phyloP scores from a whole-genome alignment of 169 alveolate genomes.

The Plasmodium gaboni region DNA sequence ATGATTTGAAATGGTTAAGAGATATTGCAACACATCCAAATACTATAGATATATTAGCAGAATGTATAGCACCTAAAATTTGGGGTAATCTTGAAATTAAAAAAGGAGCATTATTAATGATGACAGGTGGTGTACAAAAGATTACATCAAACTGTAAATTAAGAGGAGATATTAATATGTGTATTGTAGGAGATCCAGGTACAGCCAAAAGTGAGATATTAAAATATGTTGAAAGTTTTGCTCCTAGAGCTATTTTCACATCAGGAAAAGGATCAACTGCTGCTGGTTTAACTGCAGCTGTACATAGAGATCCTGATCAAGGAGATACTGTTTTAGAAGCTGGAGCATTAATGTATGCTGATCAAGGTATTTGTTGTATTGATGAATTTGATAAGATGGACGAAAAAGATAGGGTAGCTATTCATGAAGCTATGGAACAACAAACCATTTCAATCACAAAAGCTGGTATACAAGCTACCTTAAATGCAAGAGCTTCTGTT shows the following conservation, averaged over 20 bases:
- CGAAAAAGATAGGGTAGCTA: constrained; percentile 97
- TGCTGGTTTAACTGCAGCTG: constrained; percentile 98
- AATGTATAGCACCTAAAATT: constrained; percentile 95
- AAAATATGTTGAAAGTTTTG: constrained; percentile 93
- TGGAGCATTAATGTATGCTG: constrained; percentile 98
- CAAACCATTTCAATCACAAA: constrained; percentile 97
- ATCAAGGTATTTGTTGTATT: constrained; percentile 97
- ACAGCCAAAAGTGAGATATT: constrained; percentile 98
- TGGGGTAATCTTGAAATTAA: constrained; percentile 97
- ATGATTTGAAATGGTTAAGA: constrained; percentile 85
- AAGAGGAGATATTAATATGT: constrained; percentile 97
- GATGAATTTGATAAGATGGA: constrained; percentile 99
- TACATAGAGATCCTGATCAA: constrained; percentile 96
- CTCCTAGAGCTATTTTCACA: constrained; percentile 96
- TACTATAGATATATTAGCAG: constrained; percentile 90
- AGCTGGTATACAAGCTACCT: constrained; percentile 99
- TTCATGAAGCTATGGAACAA: constrained; percentile 99
- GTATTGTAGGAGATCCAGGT: constrained; percentile 98
- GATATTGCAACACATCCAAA: constrained; percentile 85
- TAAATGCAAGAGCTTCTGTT: constrained; percentile 98
- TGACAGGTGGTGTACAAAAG: constrained; percentile 98
- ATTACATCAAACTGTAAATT: constrained; percentile 93
- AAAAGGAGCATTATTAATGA: constrained; percentile 96
- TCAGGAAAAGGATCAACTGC: constrained; percentile 98
- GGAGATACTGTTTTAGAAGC: constrained; percentile 98